Base-by-base conservation (phyloP, 768 basidiomycete species). In the Leucosporidium yakuticum region DNA sequence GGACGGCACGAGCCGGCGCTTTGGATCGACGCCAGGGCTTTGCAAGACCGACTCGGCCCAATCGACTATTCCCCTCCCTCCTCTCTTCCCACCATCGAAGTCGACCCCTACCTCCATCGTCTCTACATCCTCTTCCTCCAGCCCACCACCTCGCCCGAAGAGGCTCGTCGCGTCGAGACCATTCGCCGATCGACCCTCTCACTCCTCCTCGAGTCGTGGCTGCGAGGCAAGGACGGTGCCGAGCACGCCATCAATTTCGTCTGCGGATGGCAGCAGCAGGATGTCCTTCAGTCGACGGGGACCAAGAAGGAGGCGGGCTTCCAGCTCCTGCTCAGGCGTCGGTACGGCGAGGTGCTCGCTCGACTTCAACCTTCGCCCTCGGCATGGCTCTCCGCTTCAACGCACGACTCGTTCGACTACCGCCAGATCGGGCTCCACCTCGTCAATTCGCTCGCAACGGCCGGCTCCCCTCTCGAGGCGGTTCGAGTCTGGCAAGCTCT, bases 291-390 rank as follows among this genome's bases (percentile, higher is more conserved):
- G 44, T 47, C 44, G 25, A n/a, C 15, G 36, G 44, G 9, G 34
- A 1, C 34, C 21, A 23, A 58, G 34, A 34, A 12, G 1, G 23
- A 2, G 36, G 34, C 23, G 14, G 39, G 39, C 39, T 44, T 44
- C 39, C 39, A 44, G 39, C 8, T 15, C 57, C 27, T 71, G 11
- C 31, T 69, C 0, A 58, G 59, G 4, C 15, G 61, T 27, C 58
- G 23, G n/a, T 69, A 69, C 53, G 68, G 65, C 21, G 11, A 56
- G 23, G 21, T 73, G 11, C 60, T 73, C 21, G 29, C 48, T 4
- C 58, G 53, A 0, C 64, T 67, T 19, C 27, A 50, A 7, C 60
- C 71, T 39, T 31, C 39, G 23, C 60, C 71, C 8, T 20, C n/a
- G 31, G 8, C 23, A n/a, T 71, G 65, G 65, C 20, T 64, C 27